Evolutionary conservation across 179 eudicot genomes (phyloP).

Genomic region (Camellia oleifera): DNA sequence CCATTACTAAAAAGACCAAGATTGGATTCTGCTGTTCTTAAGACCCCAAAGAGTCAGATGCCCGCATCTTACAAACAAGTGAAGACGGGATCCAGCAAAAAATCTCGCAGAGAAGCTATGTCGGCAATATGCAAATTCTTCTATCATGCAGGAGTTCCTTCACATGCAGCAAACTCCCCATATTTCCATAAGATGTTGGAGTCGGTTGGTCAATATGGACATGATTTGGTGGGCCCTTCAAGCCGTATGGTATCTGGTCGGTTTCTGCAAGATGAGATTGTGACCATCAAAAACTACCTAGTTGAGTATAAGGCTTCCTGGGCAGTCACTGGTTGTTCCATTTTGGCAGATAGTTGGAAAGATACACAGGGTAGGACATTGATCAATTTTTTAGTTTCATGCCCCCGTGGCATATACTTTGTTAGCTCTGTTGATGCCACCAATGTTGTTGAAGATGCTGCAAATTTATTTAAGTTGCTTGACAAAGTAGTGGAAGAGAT

Average conservation of each 20-base stretch:
- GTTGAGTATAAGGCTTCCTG: constrained; percentile 79
- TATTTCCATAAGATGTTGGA: constrained; percentile 89
- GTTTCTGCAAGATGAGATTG: constrained; percentile 70
- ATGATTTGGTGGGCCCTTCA: constrained; percentile 61
- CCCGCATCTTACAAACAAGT: constrained; percentile 41
- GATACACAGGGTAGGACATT: constrained; percentile 59
- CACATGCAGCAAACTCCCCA: constrained; percentile 66
- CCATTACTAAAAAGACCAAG: constrained; percentile 47
- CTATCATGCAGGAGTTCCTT: constrained; percentile 80
- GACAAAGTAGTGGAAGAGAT: constrained; percentile 85
- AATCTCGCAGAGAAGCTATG: constrained; percentile 66
- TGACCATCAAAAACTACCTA: constrained; percentile 55
- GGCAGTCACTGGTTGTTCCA: constrained; percentile 88
- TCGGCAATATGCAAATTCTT: constrained; percentile 89
- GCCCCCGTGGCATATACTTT: constrained; percentile 90
- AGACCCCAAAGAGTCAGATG: constrained; percentile 44
- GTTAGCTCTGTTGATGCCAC: constrained; percentile 78
- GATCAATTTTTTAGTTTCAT: constrained; percentile 72
- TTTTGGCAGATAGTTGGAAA: constrained; percentile 93
- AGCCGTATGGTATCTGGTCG: constrained; percentile 63
- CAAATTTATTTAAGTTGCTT: constrained; percentile 64
- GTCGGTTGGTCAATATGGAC: constrained; percentile 83
- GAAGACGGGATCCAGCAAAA: constrained; percentile 40
- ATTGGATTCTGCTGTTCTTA: constrained; percentile 39
- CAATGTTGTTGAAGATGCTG: constrained; percentile 57